phyloP scores from a whole-genome alignment of 2,329 filamentous ascomycete species.

The Fusarium pininemorale region DNA sequence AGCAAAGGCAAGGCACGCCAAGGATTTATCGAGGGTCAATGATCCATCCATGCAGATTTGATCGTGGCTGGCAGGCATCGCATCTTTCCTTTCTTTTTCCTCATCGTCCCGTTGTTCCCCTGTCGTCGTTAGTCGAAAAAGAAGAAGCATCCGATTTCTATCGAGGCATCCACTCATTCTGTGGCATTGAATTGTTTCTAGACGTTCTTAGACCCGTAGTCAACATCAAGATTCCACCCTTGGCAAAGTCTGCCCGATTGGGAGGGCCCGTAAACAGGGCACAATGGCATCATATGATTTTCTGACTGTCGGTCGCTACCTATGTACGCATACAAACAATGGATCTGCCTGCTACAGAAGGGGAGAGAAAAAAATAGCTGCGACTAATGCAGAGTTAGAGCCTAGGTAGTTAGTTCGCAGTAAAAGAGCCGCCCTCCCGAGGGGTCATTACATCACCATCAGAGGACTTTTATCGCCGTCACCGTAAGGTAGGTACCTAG shows the following conservation, averaged over 20 bases:
- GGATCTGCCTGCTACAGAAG: not conserved
- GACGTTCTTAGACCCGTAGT: conserved; percentile 24
- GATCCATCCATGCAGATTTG: not conserved
- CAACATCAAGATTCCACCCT: conserved; percentile 6
- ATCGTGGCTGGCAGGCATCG: conserved; percentile 11
- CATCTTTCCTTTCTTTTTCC: conserved; percentile 5
- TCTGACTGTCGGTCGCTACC: conserved; percentile 2
- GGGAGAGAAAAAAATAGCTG: not conserved
- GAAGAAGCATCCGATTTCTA: conserved; percentile 26
- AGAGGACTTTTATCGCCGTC: not conserved
- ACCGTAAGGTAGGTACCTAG: not conserved
- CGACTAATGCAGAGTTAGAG: conserved; percentile 9
- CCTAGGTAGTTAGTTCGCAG: conserved; percentile 1
- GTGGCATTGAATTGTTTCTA: conserved; percentile 20
- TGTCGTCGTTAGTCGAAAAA: not conserved
- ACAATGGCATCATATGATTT: conserved; percentile 43
- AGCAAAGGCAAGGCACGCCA: not conserved
- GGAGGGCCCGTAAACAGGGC: conserved; percentile 30
- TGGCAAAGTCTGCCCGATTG: conserved; percentile 34
- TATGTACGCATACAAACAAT: not conserved
- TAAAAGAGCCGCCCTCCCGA: conserved; percentile 34
- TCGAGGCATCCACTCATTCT: conserved; percentile 6
- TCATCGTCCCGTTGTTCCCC: conserved; percentile 12
- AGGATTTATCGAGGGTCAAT: not conserved
- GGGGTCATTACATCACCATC: conserved; percentile 41